Base-by-base conservation (phyloP, 2,329 filamentous ascomycete genomes). In the Kalaharituber pfeilii region DNA sequence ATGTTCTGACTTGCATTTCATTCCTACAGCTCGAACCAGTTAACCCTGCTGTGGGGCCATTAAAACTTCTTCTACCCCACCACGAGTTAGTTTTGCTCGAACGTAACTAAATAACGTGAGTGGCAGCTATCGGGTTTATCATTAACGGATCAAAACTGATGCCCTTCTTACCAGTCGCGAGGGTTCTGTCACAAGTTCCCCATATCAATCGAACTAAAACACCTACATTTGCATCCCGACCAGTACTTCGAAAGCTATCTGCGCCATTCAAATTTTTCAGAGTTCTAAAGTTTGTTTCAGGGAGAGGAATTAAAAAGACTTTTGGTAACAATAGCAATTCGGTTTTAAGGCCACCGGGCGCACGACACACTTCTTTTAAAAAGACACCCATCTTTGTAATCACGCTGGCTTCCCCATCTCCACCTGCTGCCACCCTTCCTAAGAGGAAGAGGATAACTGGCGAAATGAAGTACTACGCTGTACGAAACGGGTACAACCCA, bases 381-480 rank as follows among this genome's bases (percentile, higher is more conserved):
- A 39, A 39, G 7, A 39, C 20, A 15, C 6, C 1, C 3, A 47
- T 25, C 42, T 13, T 25, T 25, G 22, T 13, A 47, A 22, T 47
- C 42, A 47, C 42, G 15, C 15, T 47, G 42, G 42, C 42, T 20
- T 47, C 42, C 13, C 42, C 42, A 47, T 47, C 42, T 13, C 42
- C 42, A 47, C 42, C 42, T 20, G 42, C 24, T 20, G 15, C 18
- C 13, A 22, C 42, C 3, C n/a, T 47, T 22, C 42, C 42, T 22
- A 47, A 47, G 15, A 47, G 42, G 22, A 47, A 47, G 15, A 47
- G 42, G 15, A 5, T 47, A 15, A 20, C 42, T 22, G 42, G 42
- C 13, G 42, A 47, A 22, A 22, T 69, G 26, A 80, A 80, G 62
- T 81, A 77, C 65, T 83, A 82, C 64, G 78, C 78, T 6, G 80